phyloP scores from a whole-genome alignment of 352 stramenopile species.

The Globisporangium cystogenes region DNA sequence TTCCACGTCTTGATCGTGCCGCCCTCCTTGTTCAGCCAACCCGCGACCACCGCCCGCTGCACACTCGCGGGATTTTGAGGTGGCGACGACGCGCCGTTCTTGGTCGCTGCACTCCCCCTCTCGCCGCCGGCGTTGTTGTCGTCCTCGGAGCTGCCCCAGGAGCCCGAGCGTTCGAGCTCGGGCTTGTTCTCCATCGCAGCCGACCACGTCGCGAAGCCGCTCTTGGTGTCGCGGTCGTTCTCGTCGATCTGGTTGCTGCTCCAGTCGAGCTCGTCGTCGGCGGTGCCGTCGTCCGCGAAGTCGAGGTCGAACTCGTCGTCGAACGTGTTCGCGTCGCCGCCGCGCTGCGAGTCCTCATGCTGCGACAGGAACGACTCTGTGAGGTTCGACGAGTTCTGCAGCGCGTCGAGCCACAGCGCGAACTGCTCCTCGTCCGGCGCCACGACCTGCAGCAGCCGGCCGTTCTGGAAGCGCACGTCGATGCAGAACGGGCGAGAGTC shows the following conservation, averaged over 20 bases:
- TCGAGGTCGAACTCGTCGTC: constrained; percentile 56
- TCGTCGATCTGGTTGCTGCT: constrained; percentile 27
- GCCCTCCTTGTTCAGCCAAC: constrained; percentile 72
- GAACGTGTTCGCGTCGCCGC: constrained; percentile 3
- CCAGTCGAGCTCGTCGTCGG: constrained; percentile 23
- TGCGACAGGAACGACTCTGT: constrained; percentile 58
- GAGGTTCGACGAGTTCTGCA: constrained; percentile 51
- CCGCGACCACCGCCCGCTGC: constrained; percentile 23
- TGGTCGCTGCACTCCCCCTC: neutral
- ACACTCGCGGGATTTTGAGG: neutral
- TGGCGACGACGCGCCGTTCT: neutral
- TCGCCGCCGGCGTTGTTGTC: constrained; percentile 5
- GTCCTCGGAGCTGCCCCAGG: constrained; percentile 26
- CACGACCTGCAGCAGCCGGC: constrained; percentile 56
- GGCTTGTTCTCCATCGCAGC: constrained; percentile 49
- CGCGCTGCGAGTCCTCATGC: constrained; percentile 17
- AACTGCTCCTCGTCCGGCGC: constrained; percentile 50
- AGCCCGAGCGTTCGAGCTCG: constrained; percentile 21
- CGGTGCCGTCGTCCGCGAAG: constrained; percentile 16
- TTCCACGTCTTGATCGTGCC: constrained; percentile 68
- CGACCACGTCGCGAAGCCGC: constrained; percentile 39
- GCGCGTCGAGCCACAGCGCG: constrained; percentile 43
- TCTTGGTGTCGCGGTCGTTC: constrained; percentile 21
- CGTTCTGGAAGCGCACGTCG: constrained; percentile 71
- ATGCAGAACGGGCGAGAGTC: constrained; percentile 58